These are phyloP conservation scores for Saccharomyces pastorianus DNA, from an alignment of 1,139 yeast species.

Conservation along the genomic window DNA sequence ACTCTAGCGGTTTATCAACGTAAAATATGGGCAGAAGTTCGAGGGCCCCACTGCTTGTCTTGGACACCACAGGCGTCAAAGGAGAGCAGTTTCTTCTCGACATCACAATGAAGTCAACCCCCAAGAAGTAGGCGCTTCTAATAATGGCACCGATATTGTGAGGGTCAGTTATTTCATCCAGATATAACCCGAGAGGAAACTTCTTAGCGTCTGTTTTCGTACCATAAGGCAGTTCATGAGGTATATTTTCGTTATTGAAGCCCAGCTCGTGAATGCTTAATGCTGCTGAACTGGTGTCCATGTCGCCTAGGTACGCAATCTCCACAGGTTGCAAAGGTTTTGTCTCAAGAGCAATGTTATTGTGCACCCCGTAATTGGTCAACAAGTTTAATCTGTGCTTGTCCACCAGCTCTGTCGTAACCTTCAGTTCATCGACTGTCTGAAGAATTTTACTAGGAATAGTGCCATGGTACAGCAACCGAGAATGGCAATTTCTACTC, in stretches of 20 bases:
- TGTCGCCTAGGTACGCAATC: slow-evolving; percentile 35
- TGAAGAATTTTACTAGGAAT: slow-evolving; percentile 36
- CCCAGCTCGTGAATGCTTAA: slow-evolving; percentile 8
- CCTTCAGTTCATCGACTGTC: slow-evolving; percentile 41
- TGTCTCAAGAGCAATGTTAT: slow-evolving; percentile 69
- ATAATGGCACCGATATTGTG: slow-evolving; percentile 85
- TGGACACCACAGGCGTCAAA: slow-evolving; percentile 61
- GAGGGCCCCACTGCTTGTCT: slow-evolving; percentile 79
- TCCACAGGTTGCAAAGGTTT: slow-evolving; percentile 46
- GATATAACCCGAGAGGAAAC: slow-evolving; percentile 63
- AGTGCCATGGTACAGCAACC: slow-evolving; percentile 43
- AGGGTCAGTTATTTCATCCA: slow-evolving; percentile 84
- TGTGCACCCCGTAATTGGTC: slow-evolving; percentile 69
- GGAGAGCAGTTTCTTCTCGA: slow-evolving; percentile 69
- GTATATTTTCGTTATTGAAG: background rate
- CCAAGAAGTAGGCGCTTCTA: slow-evolving; percentile 74
- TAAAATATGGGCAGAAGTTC: slow-evolving; percentile 62
- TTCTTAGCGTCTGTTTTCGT: slow-evolving; percentile 16
- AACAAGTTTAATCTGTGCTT: slow-evolving; percentile 54
- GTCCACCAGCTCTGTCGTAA: slow-evolving; percentile 39
- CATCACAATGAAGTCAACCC: slow-evolving; percentile 71
- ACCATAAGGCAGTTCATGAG: background rate
- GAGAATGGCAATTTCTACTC: slow-evolving; percentile 46
- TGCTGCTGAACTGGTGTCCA: slow-evolving; percentile 20
- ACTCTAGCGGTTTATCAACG: slow-evolving; percentile 48